These are phyloP conservation scores for Auxenochlorella pyrenoidosa DNA, from an alignment of 139 green algal genomes.

Conservation along the genomic window DNA sequence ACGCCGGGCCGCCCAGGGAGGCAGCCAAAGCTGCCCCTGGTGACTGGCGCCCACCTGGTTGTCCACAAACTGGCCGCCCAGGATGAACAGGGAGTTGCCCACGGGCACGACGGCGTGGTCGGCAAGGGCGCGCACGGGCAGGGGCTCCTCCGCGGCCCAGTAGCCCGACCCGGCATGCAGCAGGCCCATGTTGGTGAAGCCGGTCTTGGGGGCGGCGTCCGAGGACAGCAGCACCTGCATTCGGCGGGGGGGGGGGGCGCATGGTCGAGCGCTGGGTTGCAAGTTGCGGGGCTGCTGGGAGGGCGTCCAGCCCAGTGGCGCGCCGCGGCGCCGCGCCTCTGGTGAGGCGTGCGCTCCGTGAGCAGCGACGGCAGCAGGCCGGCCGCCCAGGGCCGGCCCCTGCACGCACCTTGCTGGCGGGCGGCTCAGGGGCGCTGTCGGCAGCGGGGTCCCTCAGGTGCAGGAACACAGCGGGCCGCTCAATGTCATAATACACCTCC, in stretches of 20 bases:
- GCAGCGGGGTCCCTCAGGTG: background rate
- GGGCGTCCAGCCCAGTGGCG: too few relatives aligned
- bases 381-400: too few relatives aligned
- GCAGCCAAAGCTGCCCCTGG: too few relatives aligned
- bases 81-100: conserved; percentile 18
- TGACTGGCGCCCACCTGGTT: too few relatives aligned
- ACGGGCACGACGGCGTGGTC: background rate
- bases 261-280: too few relatives aligned
- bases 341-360: too few relatives aligned
- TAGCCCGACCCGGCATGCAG: conserved; percentile 16
- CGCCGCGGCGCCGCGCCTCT: too few relatives aligned
- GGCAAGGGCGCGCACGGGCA: background rate
- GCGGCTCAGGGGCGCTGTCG: background rate
- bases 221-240: conserved; percentile 11
- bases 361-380: too few relatives aligned
- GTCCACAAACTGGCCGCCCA: background rate
- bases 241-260: too few relatives aligned
- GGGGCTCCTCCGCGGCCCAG: background rate
- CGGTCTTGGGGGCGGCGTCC: background rate
- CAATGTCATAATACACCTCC: conserved; percentile 14
- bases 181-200: background rate
- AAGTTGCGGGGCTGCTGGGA: too few relatives aligned
- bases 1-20: too few relatives aligned
- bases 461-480: conserved; percentile 7
- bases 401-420: background rate